A percentile compares a stretch with the other conserved stretches of the same genome.
phyloP scores from a whole-genome alignment of 495 filamentous ascomycete species.

The Aspergillus olivimuriae region DNA sequence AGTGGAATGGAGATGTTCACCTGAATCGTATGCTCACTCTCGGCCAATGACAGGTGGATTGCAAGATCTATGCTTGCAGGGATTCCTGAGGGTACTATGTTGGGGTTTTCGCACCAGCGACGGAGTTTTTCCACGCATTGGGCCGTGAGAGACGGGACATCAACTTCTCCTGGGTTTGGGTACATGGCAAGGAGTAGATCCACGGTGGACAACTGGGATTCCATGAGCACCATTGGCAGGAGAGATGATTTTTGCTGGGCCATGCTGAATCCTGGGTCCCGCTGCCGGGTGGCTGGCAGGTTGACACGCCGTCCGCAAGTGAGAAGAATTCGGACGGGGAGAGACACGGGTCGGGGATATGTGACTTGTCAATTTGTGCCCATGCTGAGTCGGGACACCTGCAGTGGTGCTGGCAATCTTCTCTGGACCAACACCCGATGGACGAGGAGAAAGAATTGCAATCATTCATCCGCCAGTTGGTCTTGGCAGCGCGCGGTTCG shows the following conservation, averaged over 20 bases:
- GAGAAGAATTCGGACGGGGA: too few relatives aligned
- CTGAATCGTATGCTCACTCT: constrained; percentile 23
- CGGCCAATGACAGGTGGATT: constrained; percentile 21
- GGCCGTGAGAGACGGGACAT: constrained; percentile 26
- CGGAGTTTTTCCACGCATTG: constrained; percentile 28
- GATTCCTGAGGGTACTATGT: constrained; percentile 9
- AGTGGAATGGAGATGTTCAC: constrained; percentile 32
- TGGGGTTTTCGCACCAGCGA: constrained; percentile 23
- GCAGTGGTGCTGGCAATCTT: too few relatives aligned
- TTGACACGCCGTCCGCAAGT: too few relatives aligned
- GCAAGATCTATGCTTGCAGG: constrained; percentile 21
- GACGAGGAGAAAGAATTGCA: too few relatives aligned
- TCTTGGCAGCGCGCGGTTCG: too few relatives aligned
- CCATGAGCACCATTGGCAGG: constrained; percentile 25
- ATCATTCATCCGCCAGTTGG: too few relatives aligned
- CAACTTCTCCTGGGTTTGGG: constrained; percentile 27
- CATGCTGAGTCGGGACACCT: too few relatives aligned
- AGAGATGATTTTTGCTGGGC: constrained; percentile 8
- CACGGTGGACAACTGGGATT: constrained; percentile 30
- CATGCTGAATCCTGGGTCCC: constrained; percentile 21
- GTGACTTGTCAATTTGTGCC: too few relatives aligned
- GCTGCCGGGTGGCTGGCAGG: too few relatives aligned
- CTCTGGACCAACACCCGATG: too few relatives aligned
- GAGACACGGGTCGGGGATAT: too few relatives aligned
- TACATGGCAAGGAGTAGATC: constrained; percentile 35